Conservation (phyloP, 768 basidiomycete species). For the Rhodotorula diobovata region DNA sequence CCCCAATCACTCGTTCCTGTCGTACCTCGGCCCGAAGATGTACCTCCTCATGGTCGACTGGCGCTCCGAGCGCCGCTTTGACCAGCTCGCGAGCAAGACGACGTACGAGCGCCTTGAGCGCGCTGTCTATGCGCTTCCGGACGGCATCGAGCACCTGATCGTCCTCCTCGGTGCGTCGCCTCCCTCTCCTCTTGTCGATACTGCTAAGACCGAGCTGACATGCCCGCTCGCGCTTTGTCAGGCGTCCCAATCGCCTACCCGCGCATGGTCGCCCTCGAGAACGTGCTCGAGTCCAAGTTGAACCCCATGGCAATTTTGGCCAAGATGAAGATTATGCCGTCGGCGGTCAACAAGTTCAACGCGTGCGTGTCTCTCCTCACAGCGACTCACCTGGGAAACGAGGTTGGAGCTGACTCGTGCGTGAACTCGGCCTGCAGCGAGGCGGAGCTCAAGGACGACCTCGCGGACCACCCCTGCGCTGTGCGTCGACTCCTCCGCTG, state of each 20-base stretch:
- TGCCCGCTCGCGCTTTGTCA: not conserved
- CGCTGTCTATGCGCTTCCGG: conserved; percentile 60
- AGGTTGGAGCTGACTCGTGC: too few relatives aligned
- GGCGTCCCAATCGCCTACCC: conserved; percentile 67
- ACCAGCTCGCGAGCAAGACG: conserved; percentile 68
- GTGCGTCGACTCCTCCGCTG: not conserved
- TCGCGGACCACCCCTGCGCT: conserved; percentile 49
- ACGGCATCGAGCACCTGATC: conserved; percentile 70
- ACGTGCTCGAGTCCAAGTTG: conserved; percentile 61
- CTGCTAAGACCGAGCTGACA: not conserved
- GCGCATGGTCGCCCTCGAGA: conserved; percentile 66
- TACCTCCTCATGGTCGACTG: conserved; percentile 46
- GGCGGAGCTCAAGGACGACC: conserved; percentile 87
- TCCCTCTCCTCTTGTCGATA: not conserved
- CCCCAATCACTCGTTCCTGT: conserved; percentile 75
- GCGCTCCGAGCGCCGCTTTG: conserved; percentile 78
- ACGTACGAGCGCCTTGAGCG: conserved; percentile 72
- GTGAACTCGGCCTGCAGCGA: conserved; percentile 40
- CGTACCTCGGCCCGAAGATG: conserved; percentile 72
- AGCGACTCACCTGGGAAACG: too few relatives aligned
- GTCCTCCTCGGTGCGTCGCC: conserved; percentile 63
- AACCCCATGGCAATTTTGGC: conserved; percentile 79
- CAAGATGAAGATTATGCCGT: conserved; percentile 52
- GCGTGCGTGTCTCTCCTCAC: conserved; percentile 54
- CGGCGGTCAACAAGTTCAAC: conserved; percentile 74